phyloP scores from a whole-genome alignment of 1,284 basidiomycete genomes.

The Heterobasidion parviporum region DNA sequence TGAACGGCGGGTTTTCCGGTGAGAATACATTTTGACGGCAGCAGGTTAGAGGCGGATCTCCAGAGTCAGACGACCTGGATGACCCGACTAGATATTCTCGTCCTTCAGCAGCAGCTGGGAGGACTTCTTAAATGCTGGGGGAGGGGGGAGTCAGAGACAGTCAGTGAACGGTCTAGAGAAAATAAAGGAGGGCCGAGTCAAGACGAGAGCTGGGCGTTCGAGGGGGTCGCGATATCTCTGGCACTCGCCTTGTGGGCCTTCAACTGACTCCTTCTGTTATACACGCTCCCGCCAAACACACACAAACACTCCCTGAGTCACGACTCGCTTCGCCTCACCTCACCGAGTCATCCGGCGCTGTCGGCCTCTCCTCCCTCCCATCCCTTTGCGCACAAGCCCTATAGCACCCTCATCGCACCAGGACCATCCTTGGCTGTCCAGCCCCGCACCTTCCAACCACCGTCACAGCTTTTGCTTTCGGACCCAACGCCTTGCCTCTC shows the following conservation, averaged over 20 bases:
- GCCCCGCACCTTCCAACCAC: no score
- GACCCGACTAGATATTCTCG: background rate
- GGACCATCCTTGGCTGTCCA: no score
- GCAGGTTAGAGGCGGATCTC: slow-evolving; percentile 5
- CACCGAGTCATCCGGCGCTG: no score
- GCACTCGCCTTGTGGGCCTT: background rate
- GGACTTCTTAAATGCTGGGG: slow-evolving; percentile 1
- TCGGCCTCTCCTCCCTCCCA: no score
- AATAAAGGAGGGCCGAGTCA: background rate
- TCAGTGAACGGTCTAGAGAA: background rate
- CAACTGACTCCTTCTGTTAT: background rate
- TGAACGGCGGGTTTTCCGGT: background rate
- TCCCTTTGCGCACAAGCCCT: no score
- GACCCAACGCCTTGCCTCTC: no score
- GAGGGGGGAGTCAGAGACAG: background rate
- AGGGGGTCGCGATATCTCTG: background rate
- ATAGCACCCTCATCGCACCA: no score
- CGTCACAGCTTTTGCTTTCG: no score
- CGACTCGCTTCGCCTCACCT: background rate
- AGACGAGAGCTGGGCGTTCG: background rate
- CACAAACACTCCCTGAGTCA: slow-evolving; percentile 2
- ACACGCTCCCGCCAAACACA: background rate
- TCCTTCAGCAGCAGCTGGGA: slow-evolving; percentile 5
- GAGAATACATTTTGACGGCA: background rate
- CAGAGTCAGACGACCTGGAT: background rate